Evolutionary conservation across 805 yeast genomes (phyloP).

Genomic region (Barnettozyma sucrosica): DNA sequence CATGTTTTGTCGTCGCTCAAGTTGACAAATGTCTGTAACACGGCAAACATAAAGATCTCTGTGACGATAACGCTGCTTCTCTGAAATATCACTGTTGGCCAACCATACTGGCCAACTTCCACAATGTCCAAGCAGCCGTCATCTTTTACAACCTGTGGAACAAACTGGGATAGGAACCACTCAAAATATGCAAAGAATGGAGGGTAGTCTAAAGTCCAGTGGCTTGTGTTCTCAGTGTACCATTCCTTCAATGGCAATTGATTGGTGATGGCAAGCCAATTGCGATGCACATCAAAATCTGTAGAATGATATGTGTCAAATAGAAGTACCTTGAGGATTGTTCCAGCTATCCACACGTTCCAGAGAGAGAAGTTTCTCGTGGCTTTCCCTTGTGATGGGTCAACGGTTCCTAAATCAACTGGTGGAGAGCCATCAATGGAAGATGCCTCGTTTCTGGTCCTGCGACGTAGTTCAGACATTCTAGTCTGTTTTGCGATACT

Average conservation of each 20-base stretch:
- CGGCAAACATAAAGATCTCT: conserved; percentile 63
- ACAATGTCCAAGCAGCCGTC: conserved; percentile 80
- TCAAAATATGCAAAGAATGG: conserved; percentile 97
- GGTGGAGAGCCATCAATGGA: background rate
- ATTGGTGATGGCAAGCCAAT: conserved; percentile 91
- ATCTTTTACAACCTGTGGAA: conserved; percentile 51
- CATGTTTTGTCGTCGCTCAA: conserved; percentile 36
- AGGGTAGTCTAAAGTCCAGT: conserved; percentile 97
- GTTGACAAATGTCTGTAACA: conserved; percentile 67
- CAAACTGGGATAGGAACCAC: conserved; percentile 67
- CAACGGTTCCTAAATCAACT: background rate
- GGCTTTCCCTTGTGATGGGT: background rate
- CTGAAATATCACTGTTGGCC: conserved; percentile 80
- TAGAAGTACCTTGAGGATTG: conserved; percentile 54
- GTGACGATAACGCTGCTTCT: conserved; percentile 72
- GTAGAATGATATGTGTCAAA: conserved; percentile 86
- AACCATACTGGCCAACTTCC: conserved; percentile 58
- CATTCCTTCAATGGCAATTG: conserved; percentile 69
- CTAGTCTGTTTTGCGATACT: background rate
- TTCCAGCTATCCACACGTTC: conserved; percentile 62
- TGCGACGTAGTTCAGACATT: conserved; percentile 4
- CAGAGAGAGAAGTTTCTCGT: conserved; percentile 43
- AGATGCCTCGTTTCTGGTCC: conserved; percentile 9
- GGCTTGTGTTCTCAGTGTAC: conserved; percentile 74
- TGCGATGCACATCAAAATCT: conserved; percentile 95